A percentile compares a stretch with the other conserved stretches of the same genome.
These are phyloP conservation scores for Penicillium paxilli DNA, from an alignment of 495 filamentous ascomycete species.

Conservation along the genomic window DNA sequence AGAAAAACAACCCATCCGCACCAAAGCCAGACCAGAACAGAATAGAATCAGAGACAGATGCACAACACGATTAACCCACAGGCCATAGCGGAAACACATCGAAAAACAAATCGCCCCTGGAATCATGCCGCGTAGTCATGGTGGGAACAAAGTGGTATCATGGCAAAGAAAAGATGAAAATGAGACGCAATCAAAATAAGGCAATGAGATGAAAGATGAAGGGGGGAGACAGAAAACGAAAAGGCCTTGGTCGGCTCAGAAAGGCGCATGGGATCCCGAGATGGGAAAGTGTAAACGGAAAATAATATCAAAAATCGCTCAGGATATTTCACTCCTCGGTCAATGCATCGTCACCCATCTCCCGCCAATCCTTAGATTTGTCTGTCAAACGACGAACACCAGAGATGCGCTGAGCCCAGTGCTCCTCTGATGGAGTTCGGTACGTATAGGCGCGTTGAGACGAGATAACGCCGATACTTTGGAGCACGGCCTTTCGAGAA, in stretches of 20 bases:
- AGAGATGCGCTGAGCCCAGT: constrained; percentile 78
- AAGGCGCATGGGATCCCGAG: constrained; percentile 1
- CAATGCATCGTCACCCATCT: constrained; percentile 78
- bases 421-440: constrained; percentile 78
- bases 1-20: constrained; percentile 17
- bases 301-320: not conserved
- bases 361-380: constrained; percentile 80
- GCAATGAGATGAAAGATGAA: not conserved
- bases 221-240: not conserved
- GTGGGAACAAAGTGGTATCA: constrained; percentile 51
- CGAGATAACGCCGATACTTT: constrained; percentile 94
- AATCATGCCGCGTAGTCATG: constrained; percentile 45
- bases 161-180: constrained; percentile 14
- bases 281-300: constrained; percentile 4
- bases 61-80: constrained; percentile 19
- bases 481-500: constrained; percentile 90
- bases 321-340: constrained; percentile 67
- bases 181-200: not conserved
- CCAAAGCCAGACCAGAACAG: constrained; percentile 17
- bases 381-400: constrained; percentile 79
- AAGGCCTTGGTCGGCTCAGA: constrained; percentile 18
- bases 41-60: constrained; percentile 22
- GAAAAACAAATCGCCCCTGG: constrained; percentile 35
- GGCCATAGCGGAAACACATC: constrained; percentile 21
- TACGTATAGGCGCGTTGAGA: constrained; percentile 94